Conservation (phyloP, 2,329 filamentous ascomycete species). For the Fusarium sp. region DNA sequence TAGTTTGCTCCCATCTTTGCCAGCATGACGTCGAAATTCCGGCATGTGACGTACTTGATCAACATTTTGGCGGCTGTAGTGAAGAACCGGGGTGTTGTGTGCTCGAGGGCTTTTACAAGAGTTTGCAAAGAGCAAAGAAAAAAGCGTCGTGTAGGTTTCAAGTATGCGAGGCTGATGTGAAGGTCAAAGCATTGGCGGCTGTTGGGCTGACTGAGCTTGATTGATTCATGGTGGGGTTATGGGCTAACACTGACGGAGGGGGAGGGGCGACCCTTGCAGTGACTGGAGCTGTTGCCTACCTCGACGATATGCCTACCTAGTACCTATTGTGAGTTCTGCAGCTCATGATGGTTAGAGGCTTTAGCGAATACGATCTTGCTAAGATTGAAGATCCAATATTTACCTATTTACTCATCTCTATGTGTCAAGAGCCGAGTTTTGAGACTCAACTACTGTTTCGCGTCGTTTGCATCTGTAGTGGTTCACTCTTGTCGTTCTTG, state of each 20-base stretch:
- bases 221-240: constrained; percentile 39
- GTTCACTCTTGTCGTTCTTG: not conserved
- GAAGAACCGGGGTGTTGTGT: not conserved
- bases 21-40: constrained; percentile 10
- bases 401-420: not conserved
- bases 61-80: constrained; percentile 47
- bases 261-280: constrained; percentile 29
- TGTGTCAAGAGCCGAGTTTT: not conserved
- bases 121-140: not conserved
- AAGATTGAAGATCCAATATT: not conserved
- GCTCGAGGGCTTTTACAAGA: not conserved
- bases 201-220: constrained; percentile 35
- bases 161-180: constrained; percentile 38
- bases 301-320: not conserved
- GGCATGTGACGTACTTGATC: constrained; percentile 59
- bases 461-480: not conserved
- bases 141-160: constrained; percentile 1
- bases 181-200: constrained; percentile 15
- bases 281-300: constrained; percentile 9
- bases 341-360: not conserved
- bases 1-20: constrained; percentile 23
- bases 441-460: not conserved
- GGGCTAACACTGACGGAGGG: constrained; percentile 25
- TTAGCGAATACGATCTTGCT: not conserved
- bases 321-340: not conserved